Percentiles rank a stretch among this genome's conserved stretches.
These are phyloP conservation scores for Leishmania tropica DNA, from an alignment of 208 protist genomes.

Conservation along the genomic window DNA sequence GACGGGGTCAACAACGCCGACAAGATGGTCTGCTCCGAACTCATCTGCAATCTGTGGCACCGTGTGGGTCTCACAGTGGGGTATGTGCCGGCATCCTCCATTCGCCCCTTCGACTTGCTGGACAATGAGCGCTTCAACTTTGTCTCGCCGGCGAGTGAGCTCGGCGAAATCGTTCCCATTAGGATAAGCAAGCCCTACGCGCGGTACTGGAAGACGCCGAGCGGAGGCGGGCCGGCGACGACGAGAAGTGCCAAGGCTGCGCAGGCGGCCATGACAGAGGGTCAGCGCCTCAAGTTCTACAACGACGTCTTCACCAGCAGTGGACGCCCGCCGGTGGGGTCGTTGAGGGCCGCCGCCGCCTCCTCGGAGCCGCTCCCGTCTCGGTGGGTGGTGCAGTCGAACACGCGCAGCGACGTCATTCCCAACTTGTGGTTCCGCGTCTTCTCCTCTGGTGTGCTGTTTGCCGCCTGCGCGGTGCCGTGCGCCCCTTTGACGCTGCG, in stretches of 20 bases:
- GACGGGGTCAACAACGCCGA: slow-evolving; percentile 65
- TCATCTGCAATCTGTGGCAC: slow-evolving; percentile 80
- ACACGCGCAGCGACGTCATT: slow-evolving; percentile 35
- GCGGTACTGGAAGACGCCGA: slow-evolving; percentile 18
- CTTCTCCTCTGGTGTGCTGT: slow-evolving; percentile 54
- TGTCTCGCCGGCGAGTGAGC: slow-evolving; percentile 14
- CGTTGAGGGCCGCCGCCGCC: slow-evolving; percentile 29
- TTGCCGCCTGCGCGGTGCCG: slow-evolving; percentile 46
- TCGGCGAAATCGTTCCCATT: slow-evolving; percentile 45
- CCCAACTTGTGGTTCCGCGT: slow-evolving; percentile 49
- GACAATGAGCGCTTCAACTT: slow-evolving; percentile 81
- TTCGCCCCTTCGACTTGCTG: slow-evolving; percentile 81
- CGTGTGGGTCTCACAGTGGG: slow-evolving; percentile 52
- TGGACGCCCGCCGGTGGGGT: slow-evolving; percentile 14
- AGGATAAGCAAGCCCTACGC: slow-evolving; percentile 23
- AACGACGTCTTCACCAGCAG: slow-evolving; percentile 27
- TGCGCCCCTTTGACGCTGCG: slow-evolving; percentile 67
- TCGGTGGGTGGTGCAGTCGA: slow-evolving; percentile 72
- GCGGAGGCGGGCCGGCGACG: background rate
- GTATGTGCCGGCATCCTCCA: slow-evolving; percentile 77
- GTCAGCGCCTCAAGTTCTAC: slow-evolving; percentile 47
- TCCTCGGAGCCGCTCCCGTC: slow-evolving; percentile 28
- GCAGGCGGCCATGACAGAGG: slow-evolving; percentile 19
- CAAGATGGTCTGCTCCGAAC: slow-evolving; percentile 76
- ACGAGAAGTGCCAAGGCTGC: background rate